A percentile compares a stretch with the other conserved stretches of the same genome.
phyloP scores from a whole-genome alignment of 2,329 filamentous ascomycete genomes.

The Colletotrichum sp. region DNA sequence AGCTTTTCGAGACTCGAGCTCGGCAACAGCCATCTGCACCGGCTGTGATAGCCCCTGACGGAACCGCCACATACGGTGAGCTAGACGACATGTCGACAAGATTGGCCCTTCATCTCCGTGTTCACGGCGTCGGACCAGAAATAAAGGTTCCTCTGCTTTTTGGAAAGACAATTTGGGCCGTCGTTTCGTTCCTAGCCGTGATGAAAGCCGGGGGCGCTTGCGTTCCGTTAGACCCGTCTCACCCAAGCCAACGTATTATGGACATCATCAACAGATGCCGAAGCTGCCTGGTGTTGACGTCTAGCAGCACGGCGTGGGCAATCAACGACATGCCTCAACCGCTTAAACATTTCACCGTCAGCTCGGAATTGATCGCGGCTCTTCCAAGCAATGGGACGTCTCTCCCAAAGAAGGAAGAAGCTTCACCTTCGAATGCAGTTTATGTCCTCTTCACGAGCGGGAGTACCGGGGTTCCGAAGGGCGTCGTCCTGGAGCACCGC shows the following conservation, averaged over 20 bases:
- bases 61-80: slow-evolving; percentile 20
- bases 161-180: slow-evolving; percentile 28
- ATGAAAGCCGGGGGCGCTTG: slow-evolving; percentile 35
- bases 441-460: not conserved
- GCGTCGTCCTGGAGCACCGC: not conserved
- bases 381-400: not conserved
- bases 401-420: not conserved
- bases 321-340: not conserved
- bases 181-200: slow-evolving; percentile 30
- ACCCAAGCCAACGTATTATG: not conserved
- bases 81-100: slow-evolving; percentile 18
- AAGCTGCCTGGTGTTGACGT: not conserved
- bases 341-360: not conserved
- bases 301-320: not conserved
- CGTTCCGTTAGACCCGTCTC: slow-evolving; percentile 29
- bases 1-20: not conserved
- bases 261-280: not conserved
- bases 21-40: not conserved
- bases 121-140: slow-evolving; percentile 20
- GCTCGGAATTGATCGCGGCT: not conserved
- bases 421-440: not conserved
- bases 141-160: slow-evolving; percentile 27
- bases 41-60: slow-evolving; percentile 23
- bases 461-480: not conserved
- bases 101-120: slow-evolving; percentile 14